Base-by-base conservation (phyloP, 345 rosid genomes). In the Populus pruinosa region DNA sequence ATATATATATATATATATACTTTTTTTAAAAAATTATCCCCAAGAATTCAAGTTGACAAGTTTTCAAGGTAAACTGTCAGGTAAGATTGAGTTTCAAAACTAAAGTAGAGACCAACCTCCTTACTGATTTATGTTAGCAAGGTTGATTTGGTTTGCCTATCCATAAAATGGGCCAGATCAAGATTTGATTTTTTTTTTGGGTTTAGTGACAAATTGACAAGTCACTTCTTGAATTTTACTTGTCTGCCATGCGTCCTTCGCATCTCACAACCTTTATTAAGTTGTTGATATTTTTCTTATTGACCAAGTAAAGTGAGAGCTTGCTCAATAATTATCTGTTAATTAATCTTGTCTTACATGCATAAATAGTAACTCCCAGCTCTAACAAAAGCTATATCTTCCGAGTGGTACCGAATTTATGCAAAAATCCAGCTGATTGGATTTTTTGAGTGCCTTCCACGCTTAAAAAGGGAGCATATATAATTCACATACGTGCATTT, bases 381-480 rank as follows among this genome's bases (percentile, higher is more conserved):
- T 56, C 12, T 11, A n/a, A 59, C 27, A 59, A 59, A 59, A 4
- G 20, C 13, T 35, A 13, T 13, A 62, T 63, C 68, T 47, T 67
- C 44, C 31, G 70, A 23, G 78, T 43, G 74, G 74, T 71, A 35
- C 72, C 39, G 67, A 70, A 72, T 62, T 29, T 55, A 73, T 25
- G n/a, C 63, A 21, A 17, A 74, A 66, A 70, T 38, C 67, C 16
- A 72, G 65, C 25, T 75, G 84, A 67, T 70, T 73, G 55, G 72
- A 69, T 75, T 63, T 71, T 53, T 81, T 75, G 88, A 79, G 86
- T 87, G 87, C 78, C 85, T 78, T 83, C 81, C 83, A 87, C 74
- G 81, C 75, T 72, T 83, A 39, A 67, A 65, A 81, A 75, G 47
- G 65, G 43, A n/a, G 50, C 23, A 76, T 2, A 53, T 25, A 55